Evolutionary conservation across 2,329 filamentous ascomycete genomes (phyloP), one percentile per base, ranked within the genome.

Genomic region (Cryphonectria parasitica): DNA sequence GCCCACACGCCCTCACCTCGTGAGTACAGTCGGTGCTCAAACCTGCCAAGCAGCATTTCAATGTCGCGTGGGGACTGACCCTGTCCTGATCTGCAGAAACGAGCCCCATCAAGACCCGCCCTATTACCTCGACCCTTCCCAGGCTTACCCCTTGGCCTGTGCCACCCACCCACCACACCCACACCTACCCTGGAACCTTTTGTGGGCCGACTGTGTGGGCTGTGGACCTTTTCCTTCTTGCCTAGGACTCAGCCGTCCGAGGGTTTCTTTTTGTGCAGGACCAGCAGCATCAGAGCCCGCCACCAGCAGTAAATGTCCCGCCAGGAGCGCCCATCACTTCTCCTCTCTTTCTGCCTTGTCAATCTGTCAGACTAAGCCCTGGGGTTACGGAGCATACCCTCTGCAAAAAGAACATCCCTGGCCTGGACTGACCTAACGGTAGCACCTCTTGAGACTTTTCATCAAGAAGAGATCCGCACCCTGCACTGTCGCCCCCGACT

Each of bases 111-210:
- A 17, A 19, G 36, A 61, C 36, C 39, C 54, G 41, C 22, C 58
- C 58, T 61, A 49, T 25, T 54, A 34, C 56, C 66, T 67, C 36
- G 39, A 25, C 34, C 49, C 34, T 13, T 67, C 7, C 56, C 66
- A 58, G 52, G 66, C 52, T 62, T 62, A 63, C 66, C 66, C 66
- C 66, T 68, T 68, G 66, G 66, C 66, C 66, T 68, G 66, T 68
- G 66, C 66, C 58, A 63, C 39, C 22, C 64, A 67, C 45, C 45
- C 58, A 54, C 64, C 65, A 34, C 49, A 52, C 34, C 34, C 49
- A 58, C 34, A 66, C 28, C 39, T 34, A n/a, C 34, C 31, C 64
- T 39, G 31, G 52, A 28, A 56, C 52, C 52, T 56, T 56, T 28
- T 56, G 52, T 56, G 56, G 56, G 56, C 58, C 6, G 34, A 3